Evolutionary conservation across 345 rosid genomes (phyloP), one percentile per base, ranked within the genome.

Genomic region (Physaria fendleri): DNA sequence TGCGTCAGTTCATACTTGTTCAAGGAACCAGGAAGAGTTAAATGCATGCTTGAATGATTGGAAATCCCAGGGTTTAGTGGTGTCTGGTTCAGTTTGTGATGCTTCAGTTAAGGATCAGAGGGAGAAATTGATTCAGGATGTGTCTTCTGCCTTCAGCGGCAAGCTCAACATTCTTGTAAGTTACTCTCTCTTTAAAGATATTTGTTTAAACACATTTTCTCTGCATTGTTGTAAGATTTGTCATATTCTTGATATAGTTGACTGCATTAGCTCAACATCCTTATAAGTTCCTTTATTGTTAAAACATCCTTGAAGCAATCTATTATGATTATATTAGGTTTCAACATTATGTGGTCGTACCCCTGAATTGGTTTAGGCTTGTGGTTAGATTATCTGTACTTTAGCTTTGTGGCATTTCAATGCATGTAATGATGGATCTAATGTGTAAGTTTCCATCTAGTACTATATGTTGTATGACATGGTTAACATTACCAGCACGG

Each of bases 51-150:
- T 89, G 63, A 65, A 74, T 56, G 79, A 81, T 35, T 86, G 87
- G 91, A 69, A 71, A 45, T 59, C 56, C 0, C 71, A 78, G 58
- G 95, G 92, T 17, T 73, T 81, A 60, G 30, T 9, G 56, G 89
- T 89, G 22, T 69, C 83, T 21, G 97, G 97, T 16, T 86, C 95
- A 4, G 85, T 86, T 44, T 86, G 87, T 65, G 97, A 89, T 68
- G 79, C 74, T 6, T 68, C 87, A 7, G 74, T 62, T 63, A 54
- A 56, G 43, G 74, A 55, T 18, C 87, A 84, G 62, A 76, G 92
- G 35, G 79, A 72, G 74, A 65, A 69, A 46, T 70, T 89, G 56
- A 77, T 84, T 10, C 51, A 73, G 45, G 80, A 89, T 29, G 89
- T 81, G 45, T 71, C 71, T 6, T 69, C 81, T 27, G 30, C 66